phyloP scores from a whole-genome alignment of 495 filamentous ascomycete genomes.

The Pseudoneurospora amorphoporcata region DNA sequence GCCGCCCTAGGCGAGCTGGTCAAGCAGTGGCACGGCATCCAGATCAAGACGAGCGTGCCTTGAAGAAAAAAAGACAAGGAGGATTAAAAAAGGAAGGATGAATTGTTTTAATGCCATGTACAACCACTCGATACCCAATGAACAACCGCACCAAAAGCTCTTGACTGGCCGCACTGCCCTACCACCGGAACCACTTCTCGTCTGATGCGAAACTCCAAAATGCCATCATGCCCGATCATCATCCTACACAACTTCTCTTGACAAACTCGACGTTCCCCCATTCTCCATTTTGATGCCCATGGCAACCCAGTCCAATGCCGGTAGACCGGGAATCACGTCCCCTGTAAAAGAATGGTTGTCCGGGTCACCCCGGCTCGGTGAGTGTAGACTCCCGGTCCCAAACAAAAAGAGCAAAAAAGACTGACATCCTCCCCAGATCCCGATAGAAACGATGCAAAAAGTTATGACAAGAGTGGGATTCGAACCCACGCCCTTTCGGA shows the following conservation, averaged over 20 bases:
- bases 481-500: conserved; percentile 10
- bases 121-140: not conserved
- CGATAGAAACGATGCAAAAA: not conserved
- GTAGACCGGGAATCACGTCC: not conserved
- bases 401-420: not conserved
- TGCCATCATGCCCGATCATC: not conserved
- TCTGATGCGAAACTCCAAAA: not conserved
- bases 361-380: not conserved
- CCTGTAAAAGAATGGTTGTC: not conserved
- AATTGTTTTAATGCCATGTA: not conserved
- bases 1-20: conserved; percentile 55
- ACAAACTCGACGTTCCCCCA: not conserved
- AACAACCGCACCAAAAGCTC: not conserved
- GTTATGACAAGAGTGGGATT: conserved; percentile 9
- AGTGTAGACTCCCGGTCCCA: not conserved
- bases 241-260: not conserved
- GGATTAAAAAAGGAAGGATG: not conserved
- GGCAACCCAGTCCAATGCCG: not conserved
- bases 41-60: conserved; percentile 51
- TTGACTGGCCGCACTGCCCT: not conserved
- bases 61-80: not conserved
- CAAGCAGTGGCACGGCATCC: conserved; percentile 67
- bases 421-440: not conserved
- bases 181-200: not conserved
- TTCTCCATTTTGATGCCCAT: not conserved